Percentiles rank a stretch among this genome's conserved stretches.
These are phyloP conservation scores for Fraxinus albicans DNA, from an alignment of 305 asterid species.

Conservation along the genomic window DNA sequence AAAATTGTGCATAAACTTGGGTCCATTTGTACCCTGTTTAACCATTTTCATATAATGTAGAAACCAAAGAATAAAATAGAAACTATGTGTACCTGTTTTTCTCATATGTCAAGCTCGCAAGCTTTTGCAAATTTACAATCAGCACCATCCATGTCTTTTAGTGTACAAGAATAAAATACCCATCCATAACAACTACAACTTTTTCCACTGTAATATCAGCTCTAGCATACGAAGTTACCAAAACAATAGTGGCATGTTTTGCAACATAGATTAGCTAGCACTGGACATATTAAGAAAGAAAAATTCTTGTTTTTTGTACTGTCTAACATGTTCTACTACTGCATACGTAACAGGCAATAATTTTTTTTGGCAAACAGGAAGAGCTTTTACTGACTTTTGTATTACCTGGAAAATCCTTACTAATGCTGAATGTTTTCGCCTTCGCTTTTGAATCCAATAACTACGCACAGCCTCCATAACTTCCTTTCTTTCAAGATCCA, in stretches of 20 bases:
- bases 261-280: neutral
- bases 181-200: neutral
- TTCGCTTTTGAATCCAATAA: slow-evolving; percentile 75
- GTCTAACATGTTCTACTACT: neutral
- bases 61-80: neutral
- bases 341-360: neutral
- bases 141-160: neutral
- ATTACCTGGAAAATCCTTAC: slow-evolving; percentile 82
- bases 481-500: slow-evolving; percentile 51
- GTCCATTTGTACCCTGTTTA: neutral
- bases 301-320: neutral
- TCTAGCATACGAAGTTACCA: neutral
- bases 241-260: neutral
- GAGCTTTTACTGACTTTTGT: neutral
- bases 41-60: neutral
- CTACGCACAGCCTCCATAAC: slow-evolving; percentile 55
- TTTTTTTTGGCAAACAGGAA: neutral
- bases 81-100: neutral
- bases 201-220: neutral
- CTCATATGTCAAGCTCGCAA: neutral
- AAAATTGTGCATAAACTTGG: neutral
- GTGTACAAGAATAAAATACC: neutral
- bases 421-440: slow-evolving; percentile 61
- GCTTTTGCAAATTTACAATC: neutral
- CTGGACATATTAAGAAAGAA: neutral